These are phyloP conservation scores for Pseudomassariella vexata DNA, from an alignment of 2,329 filamentous ascomycete species.

Conservation along the genomic window DNA sequence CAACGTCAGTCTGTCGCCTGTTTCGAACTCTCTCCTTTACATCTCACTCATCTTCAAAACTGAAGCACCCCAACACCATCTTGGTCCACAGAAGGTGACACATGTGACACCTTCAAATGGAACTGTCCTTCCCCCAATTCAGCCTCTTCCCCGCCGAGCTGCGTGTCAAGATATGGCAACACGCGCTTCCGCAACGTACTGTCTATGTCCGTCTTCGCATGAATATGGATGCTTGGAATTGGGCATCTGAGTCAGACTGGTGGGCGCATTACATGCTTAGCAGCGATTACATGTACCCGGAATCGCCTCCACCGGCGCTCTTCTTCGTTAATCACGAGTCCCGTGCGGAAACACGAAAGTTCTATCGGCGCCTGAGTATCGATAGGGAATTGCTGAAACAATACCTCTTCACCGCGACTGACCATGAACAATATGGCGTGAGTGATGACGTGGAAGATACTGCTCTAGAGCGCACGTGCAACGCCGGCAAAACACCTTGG, in stretches of 20 bases:
- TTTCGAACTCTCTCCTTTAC: no score
- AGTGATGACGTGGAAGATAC: slow-evolving; percentile 1
- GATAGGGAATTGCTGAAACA: slow-evolving; percentile 1
- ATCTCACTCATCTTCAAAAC: no score
- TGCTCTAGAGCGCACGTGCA: slow-evolving; percentile 2
- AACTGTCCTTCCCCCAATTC: slow-evolving; percentile 5
- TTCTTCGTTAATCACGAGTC: slow-evolving; percentile 7
- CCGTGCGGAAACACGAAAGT: slow-evolving; percentile 1
- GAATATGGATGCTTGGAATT: slow-evolving; percentile 7
- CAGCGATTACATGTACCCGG: slow-evolving; percentile 2
- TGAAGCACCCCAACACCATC: no score
- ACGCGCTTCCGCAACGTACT: slow-evolving; percentile 6
- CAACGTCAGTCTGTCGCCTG: no score
- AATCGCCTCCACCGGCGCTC: not conserved
- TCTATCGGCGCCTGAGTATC: slow-evolving; percentile 1
- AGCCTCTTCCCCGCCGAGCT: slow-evolving; percentile 4
- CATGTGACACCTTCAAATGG: no score
- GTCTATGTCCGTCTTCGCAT: slow-evolving; percentile 5
- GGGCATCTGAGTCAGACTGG: slow-evolving; percentile 5
- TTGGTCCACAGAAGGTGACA: no score
- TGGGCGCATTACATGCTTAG: slow-evolving; percentile 6
- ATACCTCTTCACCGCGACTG: no score
- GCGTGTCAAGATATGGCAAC: slow-evolving; percentile 6
- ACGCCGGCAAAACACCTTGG: slow-evolving; percentile 1
- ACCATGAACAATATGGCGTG: not conserved